Evolutionary conservation across 2,329 filamentous ascomycete genomes (phyloP), one percentile per base, ranked within the genome.

Genomic region (Ascochyta lentis): DNA sequence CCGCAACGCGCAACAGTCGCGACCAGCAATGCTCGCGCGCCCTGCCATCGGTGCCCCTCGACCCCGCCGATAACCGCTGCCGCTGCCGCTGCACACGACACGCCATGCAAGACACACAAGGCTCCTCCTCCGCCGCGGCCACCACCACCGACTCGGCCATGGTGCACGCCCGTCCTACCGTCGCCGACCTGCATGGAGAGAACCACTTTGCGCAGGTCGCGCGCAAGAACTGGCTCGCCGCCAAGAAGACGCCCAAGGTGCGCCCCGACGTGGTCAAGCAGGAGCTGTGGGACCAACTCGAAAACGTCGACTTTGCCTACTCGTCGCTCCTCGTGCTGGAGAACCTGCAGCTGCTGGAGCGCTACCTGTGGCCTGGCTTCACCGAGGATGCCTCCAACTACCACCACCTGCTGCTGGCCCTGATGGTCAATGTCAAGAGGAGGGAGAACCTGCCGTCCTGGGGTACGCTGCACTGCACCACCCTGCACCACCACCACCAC

Each of bases 351-450:
- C 87, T 93, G 38, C 78, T 99, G 56, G 95, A 99, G 76, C 90
- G 84, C 71, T 98, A 96, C 72, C 83, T 99, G 26, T 99, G 95
- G 95, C 95, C 95, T 41, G 91, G 90, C 47, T 99, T 96, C 74
- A 87, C 85, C 12, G 91, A 96, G 61, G 88, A 95, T 68, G 87
- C 92, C 4, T 96, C 94, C 29, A 96, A 99, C 74, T 89, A 92
- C 69, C 94, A 99, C 74, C 89, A 97, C 49, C 81, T 98, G 31
- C 82, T 99, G 59, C 87, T 98, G 69, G 90, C 90, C 15, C 77
- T 97, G 60, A 88, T 99, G 68, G 85, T 90, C 60, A 96, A 94
- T 74, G 88, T 93, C 56, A 98, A 97, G 80, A 86, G 89, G 70
- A 86, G 91, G 64, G 94, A 98, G 73, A 89, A 90, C 70, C 81